Percentiles rank a stretch among this genome's conserved stretches.
phyloP scores from a whole-genome alignment of 768 basidiomycete genomes.

The Psilocybe cyanescens region DNA sequence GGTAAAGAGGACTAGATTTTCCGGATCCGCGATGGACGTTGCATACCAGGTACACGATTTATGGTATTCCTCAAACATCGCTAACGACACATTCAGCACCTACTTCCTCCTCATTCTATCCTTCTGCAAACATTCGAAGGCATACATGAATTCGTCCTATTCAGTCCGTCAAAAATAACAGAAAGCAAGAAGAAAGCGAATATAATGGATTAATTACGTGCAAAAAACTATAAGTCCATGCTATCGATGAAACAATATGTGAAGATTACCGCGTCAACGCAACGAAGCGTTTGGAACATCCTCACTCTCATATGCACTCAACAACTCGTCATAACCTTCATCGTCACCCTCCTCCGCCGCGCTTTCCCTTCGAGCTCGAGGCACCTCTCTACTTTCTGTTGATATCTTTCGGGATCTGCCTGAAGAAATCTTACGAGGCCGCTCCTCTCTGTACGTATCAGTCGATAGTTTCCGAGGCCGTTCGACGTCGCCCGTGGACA shows the following conservation, averaged over 20 bases:
- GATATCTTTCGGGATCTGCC: slow-evolving; percentile 53
- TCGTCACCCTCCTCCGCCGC: slow-evolving; percentile 81
- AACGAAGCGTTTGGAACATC: slow-evolving; percentile 36
- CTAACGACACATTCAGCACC: slow-evolving; percentile 47
- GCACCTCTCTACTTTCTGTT: slow-evolving; percentile 40
- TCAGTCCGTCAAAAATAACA: background rate
- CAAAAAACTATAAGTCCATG: background rate
- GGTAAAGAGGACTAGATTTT: slow-evolving; percentile 35
- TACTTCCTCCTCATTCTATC: slow-evolving; percentile 65
- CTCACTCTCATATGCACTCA: slow-evolving; percentile 85
- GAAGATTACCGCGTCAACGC: slow-evolving; percentile 18
- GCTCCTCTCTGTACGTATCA: slow-evolving; percentile 34
- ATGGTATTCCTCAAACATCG: background rate
- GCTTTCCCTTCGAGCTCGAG: slow-evolving; percentile 54
- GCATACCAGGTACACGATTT: slow-evolving; percentile 57
- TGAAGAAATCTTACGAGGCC: slow-evolving; percentile 49
- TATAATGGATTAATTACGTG: slow-evolving; percentile 5
- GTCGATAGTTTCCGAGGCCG: slow-evolving; percentile 34
- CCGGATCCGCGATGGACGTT: slow-evolving; percentile 46
- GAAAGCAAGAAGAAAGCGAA: slow-evolving; percentile 8
- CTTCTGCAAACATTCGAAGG: slow-evolving; percentile 62
- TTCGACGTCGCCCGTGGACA: slow-evolving; percentile 39
- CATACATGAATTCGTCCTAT: slow-evolving; percentile 45
- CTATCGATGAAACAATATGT: background rate
- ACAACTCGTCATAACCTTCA: slow-evolving; percentile 73